Conservation (phyloP, 164 flowering plant genomes). For the Stephania cephalantha region DNA sequence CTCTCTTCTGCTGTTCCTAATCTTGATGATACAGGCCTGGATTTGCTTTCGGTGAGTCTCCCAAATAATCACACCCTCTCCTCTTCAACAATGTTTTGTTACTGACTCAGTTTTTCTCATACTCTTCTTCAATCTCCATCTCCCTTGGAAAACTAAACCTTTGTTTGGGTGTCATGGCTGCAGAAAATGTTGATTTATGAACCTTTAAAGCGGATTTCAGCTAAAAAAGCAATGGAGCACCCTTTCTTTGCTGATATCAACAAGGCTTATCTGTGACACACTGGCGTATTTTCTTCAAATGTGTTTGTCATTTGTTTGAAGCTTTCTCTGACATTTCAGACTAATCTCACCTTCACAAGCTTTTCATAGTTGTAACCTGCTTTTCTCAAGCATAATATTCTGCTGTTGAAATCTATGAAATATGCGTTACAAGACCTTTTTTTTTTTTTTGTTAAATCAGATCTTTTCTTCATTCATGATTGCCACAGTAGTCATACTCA, state of each 20-base stretch:
- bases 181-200: constrained; percentile 83
- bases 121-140: background rate
- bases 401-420: background rate
- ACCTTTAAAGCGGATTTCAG: constrained; percentile 71
- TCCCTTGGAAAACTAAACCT: background rate
- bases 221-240: constrained; percentile 87
- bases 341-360: background rate
- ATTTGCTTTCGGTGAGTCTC: constrained; percentile 58
- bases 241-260: constrained; percentile 65
- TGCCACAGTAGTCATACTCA: too few relatives aligned
- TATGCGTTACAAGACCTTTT: background rate
- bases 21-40: constrained; percentile 54
- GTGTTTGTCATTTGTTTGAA: too few relatives aligned
- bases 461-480: too few relatives aligned
- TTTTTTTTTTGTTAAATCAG: background rate
- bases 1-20: constrained; percentile 60
- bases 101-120: too few relatives aligned
- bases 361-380: constrained; percentile 21
- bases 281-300: too few relatives aligned
- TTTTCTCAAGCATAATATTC: constrained; percentile 36
- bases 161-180: constrained; percentile 11
- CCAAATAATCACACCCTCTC: background rate
- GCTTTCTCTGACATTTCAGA: too few relatives aligned
- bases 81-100: background rate
- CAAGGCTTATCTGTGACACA: constrained; percentile 39